A percentile compares a stretch with the other conserved stretches of the same genome.
Evolutionary conservation across 2,329 filamentous ascomycete genomes (phyloP).

Genomic region (Rutstroemia sp.): DNA sequence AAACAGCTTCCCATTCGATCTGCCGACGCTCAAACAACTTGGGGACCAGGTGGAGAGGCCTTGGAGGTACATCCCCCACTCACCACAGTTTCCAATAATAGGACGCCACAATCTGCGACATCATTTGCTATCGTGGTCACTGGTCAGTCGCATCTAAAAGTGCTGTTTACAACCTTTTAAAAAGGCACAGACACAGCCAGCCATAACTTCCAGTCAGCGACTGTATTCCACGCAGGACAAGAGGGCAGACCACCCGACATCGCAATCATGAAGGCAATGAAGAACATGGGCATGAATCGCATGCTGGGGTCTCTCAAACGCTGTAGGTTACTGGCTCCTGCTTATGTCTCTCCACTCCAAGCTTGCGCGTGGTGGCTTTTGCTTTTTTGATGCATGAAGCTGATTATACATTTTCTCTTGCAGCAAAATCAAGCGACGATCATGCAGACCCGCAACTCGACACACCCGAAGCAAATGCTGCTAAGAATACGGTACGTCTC

Average conservation of each 20-base stretch:
- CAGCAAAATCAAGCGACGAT: constrained; percentile 13
- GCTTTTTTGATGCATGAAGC: not conserved
- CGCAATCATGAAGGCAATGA: constrained; percentile 29
- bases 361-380: not conserved
- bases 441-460: constrained; percentile 35
- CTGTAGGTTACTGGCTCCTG: constrained; percentile 9
- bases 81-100: too few species aligned
- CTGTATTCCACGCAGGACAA: not conserved
- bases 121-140: too few species aligned
- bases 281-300: constrained; percentile 28
- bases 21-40: not conserved
- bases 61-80: too few species aligned
- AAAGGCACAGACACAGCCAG: too few species aligned
- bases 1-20: not conserved
- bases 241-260: not conserved
- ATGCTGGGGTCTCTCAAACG: constrained; percentile 29
- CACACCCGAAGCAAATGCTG: constrained; percentile 59
- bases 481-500: constrained; percentile 55
- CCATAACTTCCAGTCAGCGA: not conserved
- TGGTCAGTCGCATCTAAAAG: too few species aligned
- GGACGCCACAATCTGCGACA: too few species aligned
- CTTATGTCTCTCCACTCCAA: constrained; percentile 14
- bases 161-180: too few species aligned
- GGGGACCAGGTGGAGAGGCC: not conserved
- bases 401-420: not conserved